A percentile compares a stretch with the other conserved stretches of the same genome.
Evolutionary conservation across 2,329 filamentous ascomycete genomes (phyloP).

Genomic region (Aspergillus luchuensis): DNA sequence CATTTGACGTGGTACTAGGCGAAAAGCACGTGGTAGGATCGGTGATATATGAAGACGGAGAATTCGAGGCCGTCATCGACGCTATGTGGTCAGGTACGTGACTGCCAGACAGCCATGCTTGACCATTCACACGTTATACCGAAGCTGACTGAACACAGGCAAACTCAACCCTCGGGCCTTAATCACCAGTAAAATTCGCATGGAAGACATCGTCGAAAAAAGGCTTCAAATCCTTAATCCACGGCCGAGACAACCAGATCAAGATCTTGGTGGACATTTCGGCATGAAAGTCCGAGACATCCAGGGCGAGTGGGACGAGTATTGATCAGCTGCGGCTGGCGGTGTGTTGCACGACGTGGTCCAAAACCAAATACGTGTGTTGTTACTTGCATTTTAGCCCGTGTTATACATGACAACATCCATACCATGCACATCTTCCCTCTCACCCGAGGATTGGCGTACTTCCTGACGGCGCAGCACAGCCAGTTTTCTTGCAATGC

Average conservation of each 20-base stretch:
- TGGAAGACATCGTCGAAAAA: slow-evolving; percentile 60
- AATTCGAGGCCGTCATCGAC: slow-evolving; percentile 62
- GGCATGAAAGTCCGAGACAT: slow-evolving; percentile 13
- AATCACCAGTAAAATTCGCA: slow-evolving; percentile 62
- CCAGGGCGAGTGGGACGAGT: neutral
- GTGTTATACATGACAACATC: neutral
- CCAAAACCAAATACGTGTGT: neutral
- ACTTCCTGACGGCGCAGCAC: neutral
- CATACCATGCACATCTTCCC: neutral
- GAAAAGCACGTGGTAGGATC: slow-evolving; percentile 56
- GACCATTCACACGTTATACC: too few relatives aligned
- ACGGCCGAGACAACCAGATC: slow-evolving; percentile 64
- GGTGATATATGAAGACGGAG: slow-evolving; percentile 53
- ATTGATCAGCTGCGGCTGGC: slow-evolving; percentile 9
- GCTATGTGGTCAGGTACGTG: slow-evolving; percentile 41
- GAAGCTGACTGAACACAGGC: slow-evolving; percentile 34
- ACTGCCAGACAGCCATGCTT: neutral
- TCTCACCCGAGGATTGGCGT: neutral
- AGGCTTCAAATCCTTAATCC: slow-evolving; percentile 59
- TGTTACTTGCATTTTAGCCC: neutral
- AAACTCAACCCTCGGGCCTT: slow-evolving; percentile 57
- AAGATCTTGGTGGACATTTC: slow-evolving; percentile 58
- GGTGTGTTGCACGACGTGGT: neutral
- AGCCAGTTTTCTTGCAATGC: neutral
- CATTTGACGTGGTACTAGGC: slow-evolving; percentile 55